Evolutionary conservation across 2,329 filamentous ascomycete species (phyloP), one percentile per base, ranked within the genome.

Genomic region (Beauveria australis): DNA sequence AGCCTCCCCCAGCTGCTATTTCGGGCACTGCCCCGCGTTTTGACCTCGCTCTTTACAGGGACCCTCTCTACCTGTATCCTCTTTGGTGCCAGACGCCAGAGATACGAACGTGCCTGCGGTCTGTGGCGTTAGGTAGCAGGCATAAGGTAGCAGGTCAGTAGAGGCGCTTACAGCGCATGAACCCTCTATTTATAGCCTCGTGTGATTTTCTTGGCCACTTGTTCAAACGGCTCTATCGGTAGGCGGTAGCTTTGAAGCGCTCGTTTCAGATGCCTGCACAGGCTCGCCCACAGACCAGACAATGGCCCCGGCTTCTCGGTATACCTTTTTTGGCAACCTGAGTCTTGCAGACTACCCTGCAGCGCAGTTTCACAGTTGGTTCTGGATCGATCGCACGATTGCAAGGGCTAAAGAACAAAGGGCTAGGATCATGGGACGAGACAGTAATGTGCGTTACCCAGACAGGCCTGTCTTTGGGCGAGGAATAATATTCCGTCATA

Each of bases 21-120:
- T 59, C 40, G 26, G 56, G 56, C 24, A n/a, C 56, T 22, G 47
- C 56, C 56, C 47, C 56, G 56, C 56, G 56, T 52, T 26, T 41
- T 46, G 30, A 54, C 24, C 40, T 54, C 37, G 10, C 52, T 26
- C 8, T 33, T 18, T 16, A 46, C 40, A 47, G 14, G 12, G 30
- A 47, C 28, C 16, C 16, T 14, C 14, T n/a, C 18, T n/a, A 18
- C 19, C 10, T 9, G 33, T 16, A 37, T 37, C 33, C 33, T 37
- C 33, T 26, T 24, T 24, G 24, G 10, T 40, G 22, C n/a, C 22
- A 12, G 33, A 33, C 54, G 46, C 30, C 44, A 49, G 19, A 18
- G n/a, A 57, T 57, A 57, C 54, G 54, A 57, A 33, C 22, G 6
- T 26, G 44, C 12, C 44, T 37, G 30, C 22, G 28, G 19, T 18